A percentile compares a stretch with the other conserved stretches of the same genome.
These are phyloP conservation scores for Casuarina cunninghamiana DNA, from an alignment of 306 rosid genomes.

Conservation along the genomic window DNA sequence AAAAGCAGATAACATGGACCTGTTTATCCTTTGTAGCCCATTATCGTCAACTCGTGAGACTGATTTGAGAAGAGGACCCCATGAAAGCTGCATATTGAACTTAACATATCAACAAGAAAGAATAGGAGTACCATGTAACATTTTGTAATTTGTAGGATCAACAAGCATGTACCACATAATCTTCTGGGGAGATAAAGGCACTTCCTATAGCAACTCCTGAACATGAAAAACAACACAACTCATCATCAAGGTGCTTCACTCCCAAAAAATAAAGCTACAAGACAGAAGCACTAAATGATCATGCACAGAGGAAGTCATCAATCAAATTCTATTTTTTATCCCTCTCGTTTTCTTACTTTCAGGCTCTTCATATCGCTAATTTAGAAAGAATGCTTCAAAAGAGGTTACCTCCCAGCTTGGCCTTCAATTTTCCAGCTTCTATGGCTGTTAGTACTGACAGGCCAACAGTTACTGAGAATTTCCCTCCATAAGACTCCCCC, in stretches of 20 bases:
- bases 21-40: slow-evolving; percentile 56
- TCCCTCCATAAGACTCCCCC: slow-evolving; percentile 95
- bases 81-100: slow-evolving; percentile 56
- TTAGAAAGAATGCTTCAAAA: neutral
- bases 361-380: neutral
- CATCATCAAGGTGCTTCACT: neutral
- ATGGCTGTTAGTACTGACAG: slow-evolving; percentile 64
- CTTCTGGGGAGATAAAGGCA: slow-evolving; percentile 96
- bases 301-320: neutral
- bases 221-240: neutral
- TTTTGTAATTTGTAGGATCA: neutral
- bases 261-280: neutral
- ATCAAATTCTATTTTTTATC: neutral
- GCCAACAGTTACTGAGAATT: slow-evolving; percentile 74
- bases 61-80: slow-evolving; percentile 97
- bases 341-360: too few relatives aligned
- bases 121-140: neutral
- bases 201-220: slow-evolving; percentile 91
- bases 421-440: slow-evolving; percentile 49
- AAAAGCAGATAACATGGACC: slow-evolving; percentile 29
- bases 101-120: neutral
- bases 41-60: slow-evolving; percentile 68
- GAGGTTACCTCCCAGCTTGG: slow-evolving; percentile 60
- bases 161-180: slow-evolving; percentile 58
- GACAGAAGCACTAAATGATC: neutral